Evolutionary conservation across 2,329 filamentous ascomycete genomes (phyloP).

Genomic region (Ophiobolus disseminans): DNA sequence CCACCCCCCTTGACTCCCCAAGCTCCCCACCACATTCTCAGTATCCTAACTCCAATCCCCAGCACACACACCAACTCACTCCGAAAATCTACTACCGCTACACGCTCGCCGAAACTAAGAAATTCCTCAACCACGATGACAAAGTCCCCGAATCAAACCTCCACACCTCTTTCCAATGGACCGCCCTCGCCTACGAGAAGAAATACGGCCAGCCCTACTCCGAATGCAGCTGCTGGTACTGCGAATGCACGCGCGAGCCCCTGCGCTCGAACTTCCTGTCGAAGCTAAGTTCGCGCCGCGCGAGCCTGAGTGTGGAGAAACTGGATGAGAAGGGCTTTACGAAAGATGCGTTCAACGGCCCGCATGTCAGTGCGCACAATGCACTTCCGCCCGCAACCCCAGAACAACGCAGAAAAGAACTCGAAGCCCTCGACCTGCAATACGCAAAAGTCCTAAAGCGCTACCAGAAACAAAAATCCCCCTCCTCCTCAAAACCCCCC

Average conservation of each 20-base stretch:
- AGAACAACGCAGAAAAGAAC: slow-evolving; percentile 28
- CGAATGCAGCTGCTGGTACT: slow-evolving; percentile 85
- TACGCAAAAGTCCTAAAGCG: slow-evolving; percentile 58
- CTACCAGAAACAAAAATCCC: slow-evolving; percentile 39
- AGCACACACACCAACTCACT: slow-evolving; percentile 77
- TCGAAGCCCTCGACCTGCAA: slow-evolving; percentile 58
- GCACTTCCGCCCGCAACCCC: slow-evolving; percentile 60
- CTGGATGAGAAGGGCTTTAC: slow-evolving; percentile 40
- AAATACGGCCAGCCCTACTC: slow-evolving; percentile 71
- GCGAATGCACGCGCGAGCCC: slow-evolving; percentile 71
- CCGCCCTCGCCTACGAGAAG: slow-evolving; percentile 72
- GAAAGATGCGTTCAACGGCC: slow-evolving; percentile 61
- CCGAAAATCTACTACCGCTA: slow-evolving; percentile 69
- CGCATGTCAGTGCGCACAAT: slow-evolving; percentile 78
- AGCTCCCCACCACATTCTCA: too few relatives aligned
- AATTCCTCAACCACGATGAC: slow-evolving; percentile 83
- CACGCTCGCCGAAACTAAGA: slow-evolving; percentile 56
- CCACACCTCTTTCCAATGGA: slow-evolving; percentile 73
- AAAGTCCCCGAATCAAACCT: slow-evolving; percentile 76
- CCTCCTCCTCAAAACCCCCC: slow-evolving; percentile 9
- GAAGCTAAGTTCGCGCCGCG: slow-evolving; percentile 50
- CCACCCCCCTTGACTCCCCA: background rate
- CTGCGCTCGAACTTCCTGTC: slow-evolving; percentile 52
- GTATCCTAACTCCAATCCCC: background rate
- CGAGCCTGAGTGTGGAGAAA: slow-evolving; percentile 10